Base-by-base conservation (phyloP, 2,329 filamentous ascomycete genomes). In the Colletotrichum acutatum region DNA sequence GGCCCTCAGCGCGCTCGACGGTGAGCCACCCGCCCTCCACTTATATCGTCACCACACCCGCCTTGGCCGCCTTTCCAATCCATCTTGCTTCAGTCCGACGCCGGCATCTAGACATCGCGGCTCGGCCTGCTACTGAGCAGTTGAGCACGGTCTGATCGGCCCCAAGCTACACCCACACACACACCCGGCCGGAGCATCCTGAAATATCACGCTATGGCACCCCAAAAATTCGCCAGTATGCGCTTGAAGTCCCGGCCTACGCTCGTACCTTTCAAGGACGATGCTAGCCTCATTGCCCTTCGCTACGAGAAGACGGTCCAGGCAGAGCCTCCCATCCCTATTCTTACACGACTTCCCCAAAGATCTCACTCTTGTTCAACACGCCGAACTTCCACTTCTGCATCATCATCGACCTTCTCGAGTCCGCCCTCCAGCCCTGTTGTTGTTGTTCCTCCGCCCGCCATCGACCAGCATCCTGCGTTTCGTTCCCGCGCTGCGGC, bases 281-380 rank as follows among this genome's bases (percentile, higher is more conserved):
- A 89, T 76, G 81, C 83, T 54, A 82, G 80, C 75, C 79, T 91
- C 76, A 84, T 91, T 71, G 86, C 86, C 60, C 78, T 92, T 68
- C 87, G 89, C 71, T 92, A 92, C 82, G 90, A 92, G 78, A 86
- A 91, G 80, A 90, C 88, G 46, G 82, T 86, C 63, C 86, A 88
- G 76, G 88, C 88, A 60, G 86, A 89, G 79, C 88, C 88, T 72
- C 90, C 90, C 46, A 88, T 90, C 75, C 86, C 87, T 58, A 80
- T 90, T 71, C 80, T 85, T 61, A 84, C 86, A 74, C 83, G 83
- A 77, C 84, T 81, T 78, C 83, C 80, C 75, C 79, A 80, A 74
- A 83, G 81, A 74, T 65, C 70, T 49, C 60, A 59, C 66, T 59
- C 66, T 19, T 53, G 68, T 56, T 70, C 66, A 42, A 74, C 75